Base-by-base conservation (phyloP, 768 basidiomycete species). In the Chalciporus chontae region DNA sequence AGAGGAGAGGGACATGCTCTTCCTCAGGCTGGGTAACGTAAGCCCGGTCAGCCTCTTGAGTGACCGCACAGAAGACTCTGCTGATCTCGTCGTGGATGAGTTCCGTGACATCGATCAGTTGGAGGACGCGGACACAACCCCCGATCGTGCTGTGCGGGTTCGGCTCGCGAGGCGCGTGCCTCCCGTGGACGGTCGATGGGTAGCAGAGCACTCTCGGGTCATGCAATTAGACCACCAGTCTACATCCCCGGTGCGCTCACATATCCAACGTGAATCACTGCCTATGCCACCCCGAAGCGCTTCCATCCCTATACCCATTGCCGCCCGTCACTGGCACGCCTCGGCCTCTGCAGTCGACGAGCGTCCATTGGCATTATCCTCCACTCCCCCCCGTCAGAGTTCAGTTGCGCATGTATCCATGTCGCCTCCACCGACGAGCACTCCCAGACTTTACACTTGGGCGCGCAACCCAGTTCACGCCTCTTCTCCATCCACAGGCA, bases 391-490 rank as follows among this genome's bases (percentile, higher is more conserved):
- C 2, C 63, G 58, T 42, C 63, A 64, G 48, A 54, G 57, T 8
- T 39, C 65, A 2, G 41, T 60, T 23, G 32, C 59, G 9, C 59
- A 60, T 27, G 11, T 59, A 7, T 50, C 65, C n/a, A 79, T 81
- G 23, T 81, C 81, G 3, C 78, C 82, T 4, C 71, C 80, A 6
- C 79, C 79, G 0, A 66, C 77, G 6, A 75, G 77, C 44, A 78
- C 82, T 1, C 83, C 82, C 8, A 73, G 78, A 36, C 68, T 83
- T 26, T 83, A 83, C 61, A 69, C 75, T 1, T 84, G 83, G 83
- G 53, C 68, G n/a, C 47, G 58, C 62, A 46, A 61, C 61, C 50
- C 69, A 64, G 36, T 45, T 52, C 23, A 73, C 70, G 40, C 79
- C 69, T 9, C 66, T 64, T 48, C 66, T 59, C 53, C 59, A 47